Base-by-base conservation (phyloP, 1,284 basidiomycete species). In the Ustilago vetiveriae region DNA sequence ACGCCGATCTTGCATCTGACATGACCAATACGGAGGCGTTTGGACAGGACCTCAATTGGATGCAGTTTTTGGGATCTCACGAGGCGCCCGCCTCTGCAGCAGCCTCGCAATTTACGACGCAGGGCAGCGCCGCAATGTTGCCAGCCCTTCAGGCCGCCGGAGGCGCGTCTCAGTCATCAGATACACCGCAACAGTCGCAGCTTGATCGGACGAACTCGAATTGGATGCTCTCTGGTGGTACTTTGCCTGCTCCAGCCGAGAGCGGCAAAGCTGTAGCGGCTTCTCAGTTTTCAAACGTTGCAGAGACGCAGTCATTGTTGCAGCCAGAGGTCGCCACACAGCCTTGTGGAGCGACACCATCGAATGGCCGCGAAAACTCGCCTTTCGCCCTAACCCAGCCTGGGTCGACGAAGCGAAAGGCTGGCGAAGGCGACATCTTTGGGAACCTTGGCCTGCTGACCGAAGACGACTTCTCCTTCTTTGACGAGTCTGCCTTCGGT, bases 391-490 rank as follows among this genome's bases (percentile, higher is more conserved):
- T 53, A 5, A 17, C 54, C 30, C 53, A 46, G 32, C 23, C 43
- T 13, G n/a, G 24, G 2, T 42, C 43, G 23, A 33, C 58, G 6
- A 62, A 68, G 27, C 65, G 49, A 30, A 67, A 68, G 43, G 50
- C 54, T 30, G 52, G 59, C 8, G 71, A 70, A 21, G 54, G 40
- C 32, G 63, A 66, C 24, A 55, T 66, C 33, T 76, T 75, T 44
- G 67, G 47, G 29, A 57, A 58, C 17, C 44, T 74, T 5, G 73
- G 57, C 0, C 41, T 78, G 44, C 57, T 78, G 26, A 79, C 76
- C 8, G 76, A 79, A 38, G 76, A 79, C 22, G 76, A 79, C 62
- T 79, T 79, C 41, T 71, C 70, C 26, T 79, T 79, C 63, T 79
- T 79, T 40, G 75, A 79, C 54, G 74, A 74, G 23, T 65, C 42